Base-by-base conservation (phyloP, 306 rosid genomes). In the Trifolium dubium region DNA sequence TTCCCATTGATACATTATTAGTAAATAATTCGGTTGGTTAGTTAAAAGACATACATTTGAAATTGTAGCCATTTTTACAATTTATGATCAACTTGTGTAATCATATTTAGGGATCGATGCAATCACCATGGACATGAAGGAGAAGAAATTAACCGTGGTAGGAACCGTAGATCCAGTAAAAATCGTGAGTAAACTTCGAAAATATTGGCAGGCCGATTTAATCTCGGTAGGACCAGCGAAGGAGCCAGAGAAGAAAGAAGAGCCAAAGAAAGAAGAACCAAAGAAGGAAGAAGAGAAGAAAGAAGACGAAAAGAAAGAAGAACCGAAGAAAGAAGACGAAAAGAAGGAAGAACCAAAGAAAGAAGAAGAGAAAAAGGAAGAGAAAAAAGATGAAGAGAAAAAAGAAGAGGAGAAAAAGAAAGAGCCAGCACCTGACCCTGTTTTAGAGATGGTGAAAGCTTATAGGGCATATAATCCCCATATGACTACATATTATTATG, bases 171-270 rank as follows among this genome's bases (percentile, higher is more conserved):
- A 94, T 85, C 99, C 99, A 0, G 88, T 91, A 58, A 78, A 66
- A 54, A 81, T 89, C 31, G 99, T 87, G 71, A 89, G 95, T 88
- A 94, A 92, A 61, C 65, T 94, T 80, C 77, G 99, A 12, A 94
- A 89, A 58, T 81, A 83, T 18, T 94, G 97, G 96, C 80, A 40
- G 0, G 84, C 97, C 4, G 82, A 82, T 23, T 68, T 94, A 65
- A 15, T 89, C 46, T 86, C 83, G 2, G 96, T 94, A 5, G 99
- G 97, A 3, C 95, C 97, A 10, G 95, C 90, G 18, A 91, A 89
- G 73, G 99, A 92, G 81, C 97, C 99, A 1, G 89, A 86, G 77
- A 86, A 89, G 93, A 94, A 92, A 81, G 97, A 89, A 35, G 97
- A 91, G 67, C 64, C 87, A 0, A 91, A 91, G 81, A 93, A 90